phyloP scores from a whole-genome alignment of 768 basidiomycete genomes.

The Hirschioporus abietinus region DNA sequence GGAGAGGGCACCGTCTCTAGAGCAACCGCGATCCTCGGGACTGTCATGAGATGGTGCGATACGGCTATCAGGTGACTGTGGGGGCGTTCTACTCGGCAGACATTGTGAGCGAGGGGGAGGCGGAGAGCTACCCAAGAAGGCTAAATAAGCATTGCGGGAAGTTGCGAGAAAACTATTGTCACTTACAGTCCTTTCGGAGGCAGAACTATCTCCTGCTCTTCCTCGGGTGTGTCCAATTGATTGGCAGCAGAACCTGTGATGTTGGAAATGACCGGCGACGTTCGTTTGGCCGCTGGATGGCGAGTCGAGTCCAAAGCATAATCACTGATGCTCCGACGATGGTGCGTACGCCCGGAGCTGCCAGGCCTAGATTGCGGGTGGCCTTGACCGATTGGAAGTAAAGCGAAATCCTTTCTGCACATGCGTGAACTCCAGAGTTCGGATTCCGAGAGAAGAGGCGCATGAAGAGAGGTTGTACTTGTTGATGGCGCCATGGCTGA shows the following conservation, averaged over 20 bases:
- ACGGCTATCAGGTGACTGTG: neutral
- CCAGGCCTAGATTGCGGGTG: neutral
- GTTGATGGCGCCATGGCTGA: neutral
- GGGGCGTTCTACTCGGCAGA: neutral
- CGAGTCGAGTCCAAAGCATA: neutral
- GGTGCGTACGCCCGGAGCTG: neutral
- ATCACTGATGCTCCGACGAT: neutral
- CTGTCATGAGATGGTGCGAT: neutral
- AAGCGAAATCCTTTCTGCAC: neutral
- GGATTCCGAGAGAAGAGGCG: neutral
- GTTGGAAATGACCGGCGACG: neutral
- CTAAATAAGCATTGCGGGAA: neutral
- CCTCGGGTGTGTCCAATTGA: neutral
- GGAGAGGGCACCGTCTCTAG: neutral
- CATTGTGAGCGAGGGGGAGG: neutral
- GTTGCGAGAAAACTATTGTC: neutral
- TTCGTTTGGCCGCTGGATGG: neutral
- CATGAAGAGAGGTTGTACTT: neutral
- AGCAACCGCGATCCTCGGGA: neutral
- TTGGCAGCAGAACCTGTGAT: neutral
- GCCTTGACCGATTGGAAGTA: neutral
- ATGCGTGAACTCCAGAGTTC: neutral
- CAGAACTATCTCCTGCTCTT: constrained; percentile 3
- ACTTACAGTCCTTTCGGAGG: constrained; percentile 1
- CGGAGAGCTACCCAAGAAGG: neutral